Conservation (phyloP, 225 moss, liverwort and hornwort genomes). For the Pleurozium schreberi region DNA sequence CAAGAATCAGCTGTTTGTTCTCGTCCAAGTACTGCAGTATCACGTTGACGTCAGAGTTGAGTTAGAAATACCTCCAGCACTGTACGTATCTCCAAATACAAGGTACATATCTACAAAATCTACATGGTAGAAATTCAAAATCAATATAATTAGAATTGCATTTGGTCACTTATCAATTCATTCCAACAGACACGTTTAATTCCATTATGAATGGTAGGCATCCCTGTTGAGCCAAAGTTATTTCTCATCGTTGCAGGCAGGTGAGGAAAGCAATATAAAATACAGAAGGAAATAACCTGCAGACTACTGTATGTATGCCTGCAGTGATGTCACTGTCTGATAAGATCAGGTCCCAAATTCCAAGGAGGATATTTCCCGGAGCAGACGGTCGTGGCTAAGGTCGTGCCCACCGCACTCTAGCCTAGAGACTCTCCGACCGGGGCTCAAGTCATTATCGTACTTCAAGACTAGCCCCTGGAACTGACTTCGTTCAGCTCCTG, state of each 20-base stretch:
- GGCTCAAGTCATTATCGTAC: background rate
- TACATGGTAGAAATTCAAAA: background rate
- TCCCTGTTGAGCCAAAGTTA: background rate
- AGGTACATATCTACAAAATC: background rate
- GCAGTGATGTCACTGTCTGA: background rate
- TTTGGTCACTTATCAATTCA: background rate
- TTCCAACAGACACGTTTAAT: background rate
- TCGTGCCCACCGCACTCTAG: constrained; percentile 21
- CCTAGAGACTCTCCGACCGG: background rate
- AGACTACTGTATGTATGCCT: background rate
- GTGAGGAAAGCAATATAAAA: background rate
- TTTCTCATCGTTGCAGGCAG: background rate
- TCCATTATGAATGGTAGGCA: background rate
- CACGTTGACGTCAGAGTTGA: background rate
- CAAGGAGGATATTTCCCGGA: constrained; percentile 6
- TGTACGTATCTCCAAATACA: background rate
- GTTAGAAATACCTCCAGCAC: background rate
- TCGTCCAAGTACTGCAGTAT: constrained; percentile 43
- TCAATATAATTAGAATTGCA: background rate
- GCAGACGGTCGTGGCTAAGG: constrained; percentile 8
- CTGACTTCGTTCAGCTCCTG: background rate
- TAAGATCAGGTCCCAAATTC: constrained; percentile 3
- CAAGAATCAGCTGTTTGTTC: constrained; percentile 57
- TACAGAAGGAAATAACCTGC: background rate
- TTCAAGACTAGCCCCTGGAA: background rate